Percentiles rank a stretch among this genome's conserved stretches.
These are phyloP conservation scores for Trichophyton benhamiae DNA, from an alignment of 2,329 filamentous ascomycete genomes.

Conservation along the genomic window DNA sequence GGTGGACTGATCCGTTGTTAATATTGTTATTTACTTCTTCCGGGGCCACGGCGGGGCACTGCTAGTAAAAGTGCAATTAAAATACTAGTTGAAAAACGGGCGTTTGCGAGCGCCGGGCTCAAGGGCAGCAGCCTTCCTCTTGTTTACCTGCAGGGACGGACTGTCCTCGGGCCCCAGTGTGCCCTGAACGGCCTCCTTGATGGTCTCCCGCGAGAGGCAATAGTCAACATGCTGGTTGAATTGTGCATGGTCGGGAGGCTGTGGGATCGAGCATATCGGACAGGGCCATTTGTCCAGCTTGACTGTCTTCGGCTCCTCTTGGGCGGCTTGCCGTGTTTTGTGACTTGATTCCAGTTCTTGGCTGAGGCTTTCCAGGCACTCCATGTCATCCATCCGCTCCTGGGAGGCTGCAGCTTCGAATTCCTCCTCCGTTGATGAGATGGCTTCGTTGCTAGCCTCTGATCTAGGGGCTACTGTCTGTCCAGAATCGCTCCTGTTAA, in stretches of 20 bases:
- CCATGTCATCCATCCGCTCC: slow-evolving; percentile 48
- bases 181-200: slow-evolving; percentile 64
- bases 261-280: slow-evolving; percentile 71
- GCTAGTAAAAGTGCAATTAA: not conserved
- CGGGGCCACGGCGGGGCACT: not conserved
- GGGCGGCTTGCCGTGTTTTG: slow-evolving; percentile 19
- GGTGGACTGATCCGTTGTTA: not conserved
- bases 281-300: slow-evolving; percentile 55
- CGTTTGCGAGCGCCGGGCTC: slow-evolving; percentile 24
- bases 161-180: slow-evolving; percentile 20
- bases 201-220: slow-evolving; percentile 75
- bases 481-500: slow-evolving; percentile 49
- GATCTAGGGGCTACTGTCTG: not conserved
- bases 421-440: slow-evolving; percentile 9
- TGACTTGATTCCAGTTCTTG: slow-evolving; percentile 36
- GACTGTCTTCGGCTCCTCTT: slow-evolving; percentile 5
- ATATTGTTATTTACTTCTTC: not conserved
- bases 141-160: not conserved
- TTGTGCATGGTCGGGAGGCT: slow-evolving; percentile 56
- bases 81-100: slow-evolving; percentile 12
- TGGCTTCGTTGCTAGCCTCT: not conserved
- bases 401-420: slow-evolving; percentile 39
- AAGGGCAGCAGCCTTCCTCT: slow-evolving; percentile 15
- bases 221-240: slow-evolving; percentile 92
- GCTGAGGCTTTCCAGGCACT: slow-evolving; percentile 49